Base-by-base conservation (phyloP, 805 yeast genomes). In the Scheffersomyces stipitis region DNA sequence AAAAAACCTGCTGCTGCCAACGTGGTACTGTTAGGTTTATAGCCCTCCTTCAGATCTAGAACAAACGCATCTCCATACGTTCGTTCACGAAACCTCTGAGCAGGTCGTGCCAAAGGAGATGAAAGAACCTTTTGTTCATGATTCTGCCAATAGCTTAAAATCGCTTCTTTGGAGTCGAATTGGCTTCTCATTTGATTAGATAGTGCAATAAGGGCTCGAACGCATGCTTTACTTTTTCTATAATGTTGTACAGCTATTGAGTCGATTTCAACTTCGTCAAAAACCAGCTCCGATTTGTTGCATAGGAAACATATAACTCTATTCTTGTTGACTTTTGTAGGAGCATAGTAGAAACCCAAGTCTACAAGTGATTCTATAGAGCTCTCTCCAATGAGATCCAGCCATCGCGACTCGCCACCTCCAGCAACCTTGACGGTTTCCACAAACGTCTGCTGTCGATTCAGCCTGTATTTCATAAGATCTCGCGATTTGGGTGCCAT, bases 311-410 rank as follows among this genome's bases (percentile, higher is more conserved):
- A 84, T 12, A 78, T 69, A 7, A 76, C 76, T 35, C 78, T 70
- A 48, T 78, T 81, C 3, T 51, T 58, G 30, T 67, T 60, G 22
- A 62, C 58, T 35, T 68, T 62, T 9, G 66, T 62, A 22, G 80
- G 89, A 32, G 73, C 69, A 55, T 63, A 83, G 58, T 64, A 77
- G 62, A 83, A 78, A 1, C 91, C 90, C 14, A 76, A 70, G 33
- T 64, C 64, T 1, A 81, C 81, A 64, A 82, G 58, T 0, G 48
- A 53, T 5, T 62, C 53, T n/a, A 58, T 49, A 5, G 38, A 31
- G 24, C 46, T 45, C 4, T 28, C 28, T 4, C 37, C 34, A 17
- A 30, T 28, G 13, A 15, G 10, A 17, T 53, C 46, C 2, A 52
- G 35, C 71, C 69, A 64, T 33, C 49, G 37, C 14, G 44, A 37